Base-by-base conservation (phyloP, 1,284 basidiomycete species). In the Boletus smithii region DNA sequence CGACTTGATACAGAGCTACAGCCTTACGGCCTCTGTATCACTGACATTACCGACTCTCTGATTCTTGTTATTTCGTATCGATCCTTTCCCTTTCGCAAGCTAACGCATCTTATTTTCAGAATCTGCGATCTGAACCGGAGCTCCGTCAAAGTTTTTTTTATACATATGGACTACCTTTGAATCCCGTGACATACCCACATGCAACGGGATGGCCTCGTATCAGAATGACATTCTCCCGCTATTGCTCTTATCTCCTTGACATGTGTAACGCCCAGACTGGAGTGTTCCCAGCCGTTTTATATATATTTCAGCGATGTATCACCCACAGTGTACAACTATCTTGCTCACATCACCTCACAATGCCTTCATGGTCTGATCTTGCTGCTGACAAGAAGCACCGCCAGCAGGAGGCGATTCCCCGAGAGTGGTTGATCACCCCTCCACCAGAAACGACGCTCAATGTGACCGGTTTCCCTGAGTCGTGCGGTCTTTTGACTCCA, bases 31-130 rank as follows among this genome's bases (percentile, higher is more conserved):
- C 59, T 61, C 67, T 70, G 75, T 68, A 69, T 80, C 77, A 80
- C 78, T 87, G 85, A 87, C 85, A 88, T 88, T 65, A 80, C 81
- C 80, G 85, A 82, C 85, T 77, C 70, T 77, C 83, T 84, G 83
- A 86, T 74, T 71, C 18, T 36, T 69, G 65, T 64, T 47, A 0
- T 32, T 46, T 43, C 5, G n/a, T 22, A 23, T 27, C 5, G 4
- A 4, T 53, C 49, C 27, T 55, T 42, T 44, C n/a, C 1, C 0
- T 30, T 31, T 20, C 26, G 17, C 36, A 44, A 36, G 41, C 66
- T 67, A 11, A 68, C 32, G 5, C 26, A 0, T 33, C 14, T 40
- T 41, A 42, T 44, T 36, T 48, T 26, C 30, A 57, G 56, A 40
- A 31, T 33, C 30, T 34, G 16, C 20, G 2, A n/a, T 10, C 13